Evolutionary conservation across 2,329 filamentous ascomycete genomes (phyloP), one percentile per base, ranked within the genome.

Genomic region (Aspergillus fumigatiaffinis): DNA sequence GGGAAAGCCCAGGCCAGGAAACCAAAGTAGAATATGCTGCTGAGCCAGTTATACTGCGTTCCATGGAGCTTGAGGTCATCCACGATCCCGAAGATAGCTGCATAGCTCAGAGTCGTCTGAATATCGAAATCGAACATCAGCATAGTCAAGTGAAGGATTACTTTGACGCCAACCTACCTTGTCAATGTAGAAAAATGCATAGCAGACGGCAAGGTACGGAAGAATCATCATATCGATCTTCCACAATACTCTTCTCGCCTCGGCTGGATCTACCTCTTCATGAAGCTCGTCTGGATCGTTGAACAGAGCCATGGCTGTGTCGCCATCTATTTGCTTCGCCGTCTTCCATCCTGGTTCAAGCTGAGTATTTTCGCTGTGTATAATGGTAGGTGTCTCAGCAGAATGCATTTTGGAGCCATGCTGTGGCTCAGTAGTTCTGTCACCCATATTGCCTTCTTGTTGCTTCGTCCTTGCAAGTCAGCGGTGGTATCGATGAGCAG

Each of bases 71-170:
- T 62, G 8, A 87, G 76, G 59, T 86, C 84, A 2, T 85, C 78
- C 23, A 78, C 76, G 58, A 89, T 82, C 1, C 84, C 84, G 57
- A 88, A 87, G 51, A 88, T 84, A 21, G 86, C 85, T 0, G 86
- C 85, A 61, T 87, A 88, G 1, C 80, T 84, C 29, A 85, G 71
- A 0, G 81, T 85, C 0, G 83, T 85, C 74, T 85, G 26, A 44
- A 20, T 4, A 14, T 42, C 8, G 10, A 50, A 21, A 38, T 17
- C 14, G 5, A 17, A 17, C 32, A 17, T 38, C 14, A 38, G 32
- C 17, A 44, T 20, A 49, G 28, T 42, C 35, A n/a, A 49, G 14
- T 38, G 4, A 12, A 38, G 23, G 17, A 17, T 4, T 12, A 20
- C 32, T 38, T 7, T 17, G 12, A 38, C 5, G 3, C 32, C 32